Conservation (phyloP, 768 basidiomycete genomes). For the Nidula microcarpa region DNA sequence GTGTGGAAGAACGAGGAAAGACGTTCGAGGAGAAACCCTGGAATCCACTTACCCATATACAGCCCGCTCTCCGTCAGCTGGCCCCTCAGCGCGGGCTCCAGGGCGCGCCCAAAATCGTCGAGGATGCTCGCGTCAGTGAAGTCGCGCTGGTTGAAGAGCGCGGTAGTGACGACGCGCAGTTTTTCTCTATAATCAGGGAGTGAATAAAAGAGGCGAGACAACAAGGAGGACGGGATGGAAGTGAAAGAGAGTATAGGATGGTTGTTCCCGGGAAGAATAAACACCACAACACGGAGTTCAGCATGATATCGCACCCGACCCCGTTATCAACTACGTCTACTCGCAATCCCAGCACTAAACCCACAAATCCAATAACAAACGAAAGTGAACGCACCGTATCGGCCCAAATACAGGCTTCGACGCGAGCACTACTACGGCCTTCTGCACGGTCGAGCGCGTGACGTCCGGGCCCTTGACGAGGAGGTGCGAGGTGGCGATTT, state of each 20-base stretch:
- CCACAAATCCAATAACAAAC: too few species aligned
- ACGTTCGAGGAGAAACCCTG: too few species aligned
- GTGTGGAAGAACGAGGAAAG: too few species aligned
- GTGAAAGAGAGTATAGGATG: too few species aligned
- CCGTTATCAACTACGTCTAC: too few species aligned
- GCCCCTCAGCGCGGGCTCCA: constrained; percentile 71
- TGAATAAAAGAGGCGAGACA: not conserved
- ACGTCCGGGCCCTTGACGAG: constrained; percentile 80
- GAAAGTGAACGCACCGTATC: constrained; percentile 55
- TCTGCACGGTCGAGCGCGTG: constrained; percentile 95
- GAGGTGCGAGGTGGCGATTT: constrained; percentile 79
- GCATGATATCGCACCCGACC: too few species aligned
- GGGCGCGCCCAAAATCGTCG: constrained; percentile 78
- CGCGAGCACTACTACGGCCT: constrained; percentile 93
- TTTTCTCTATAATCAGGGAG: constrained; percentile 59
- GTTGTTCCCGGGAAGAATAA: too few species aligned
- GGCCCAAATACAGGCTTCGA: constrained; percentile 91
- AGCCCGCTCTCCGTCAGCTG: constrained; percentile 91
- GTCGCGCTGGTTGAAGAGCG: constrained; percentile 90
- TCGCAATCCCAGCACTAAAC: too few species aligned
- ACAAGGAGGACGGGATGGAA: not conserved
- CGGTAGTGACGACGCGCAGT: constrained; percentile 89
- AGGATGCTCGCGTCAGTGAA: constrained; percentile 86
- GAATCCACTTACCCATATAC: constrained; percentile 84
- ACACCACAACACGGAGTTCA: too few species aligned